Percentiles rank a stretch among this genome's conserved stretches.
Evolutionary conservation across 352 stramenopile genomes (phyloP).

Genomic region (Phytophthora foliorum): DNA sequence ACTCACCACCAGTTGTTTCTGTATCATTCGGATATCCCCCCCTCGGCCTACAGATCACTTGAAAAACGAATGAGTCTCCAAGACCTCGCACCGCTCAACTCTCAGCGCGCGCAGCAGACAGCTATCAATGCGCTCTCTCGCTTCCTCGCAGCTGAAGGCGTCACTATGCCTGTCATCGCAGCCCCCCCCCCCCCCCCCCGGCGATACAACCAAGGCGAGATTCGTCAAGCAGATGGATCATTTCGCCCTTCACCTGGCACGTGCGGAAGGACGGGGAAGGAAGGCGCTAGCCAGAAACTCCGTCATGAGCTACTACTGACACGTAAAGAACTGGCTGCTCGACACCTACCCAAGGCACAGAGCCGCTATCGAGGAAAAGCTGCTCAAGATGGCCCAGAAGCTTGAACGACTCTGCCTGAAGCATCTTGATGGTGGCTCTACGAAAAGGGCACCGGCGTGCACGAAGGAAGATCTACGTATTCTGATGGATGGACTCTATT

Average conservation of each 20-base stretch:
- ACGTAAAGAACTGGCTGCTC: slow-evolving; percentile 32
- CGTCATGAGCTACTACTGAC: slow-evolving; percentile 26
- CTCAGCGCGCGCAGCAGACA: too few species aligned
- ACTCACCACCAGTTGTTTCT: too few species aligned
- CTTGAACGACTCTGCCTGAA: slow-evolving; percentile 31
- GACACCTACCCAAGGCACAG: slow-evolving; percentile 18
- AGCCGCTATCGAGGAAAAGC: slow-evolving; percentile 14
- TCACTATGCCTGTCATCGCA: too few species aligned
- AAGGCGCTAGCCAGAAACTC: slow-evolving; percentile 16
- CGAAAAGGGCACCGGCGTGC: slow-evolving; percentile 24
- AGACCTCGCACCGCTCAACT: too few species aligned
- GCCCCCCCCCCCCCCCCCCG: too few species aligned
- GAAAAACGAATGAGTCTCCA: too few species aligned
- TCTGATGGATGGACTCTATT: slow-evolving; percentile 25
- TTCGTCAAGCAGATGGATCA: too few species aligned
- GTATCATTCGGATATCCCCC: too few species aligned
- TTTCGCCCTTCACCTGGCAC: slow-evolving; percentile 16
- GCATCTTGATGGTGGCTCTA: not conserved
- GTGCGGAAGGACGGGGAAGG: not conserved
- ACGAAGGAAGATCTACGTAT: slow-evolving; percentile 24
- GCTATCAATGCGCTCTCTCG: too few species aligned
- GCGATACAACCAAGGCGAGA: too few species aligned
- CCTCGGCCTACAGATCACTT: too few species aligned
- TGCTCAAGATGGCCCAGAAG: slow-evolving; percentile 22
- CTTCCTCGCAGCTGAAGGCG: too few species aligned